A percentile compares a stretch with the other conserved stretches of the same genome.
Conservation (phyloP, 1,139 yeast species). For the Magnusiomyces suaveolens region DNA sequence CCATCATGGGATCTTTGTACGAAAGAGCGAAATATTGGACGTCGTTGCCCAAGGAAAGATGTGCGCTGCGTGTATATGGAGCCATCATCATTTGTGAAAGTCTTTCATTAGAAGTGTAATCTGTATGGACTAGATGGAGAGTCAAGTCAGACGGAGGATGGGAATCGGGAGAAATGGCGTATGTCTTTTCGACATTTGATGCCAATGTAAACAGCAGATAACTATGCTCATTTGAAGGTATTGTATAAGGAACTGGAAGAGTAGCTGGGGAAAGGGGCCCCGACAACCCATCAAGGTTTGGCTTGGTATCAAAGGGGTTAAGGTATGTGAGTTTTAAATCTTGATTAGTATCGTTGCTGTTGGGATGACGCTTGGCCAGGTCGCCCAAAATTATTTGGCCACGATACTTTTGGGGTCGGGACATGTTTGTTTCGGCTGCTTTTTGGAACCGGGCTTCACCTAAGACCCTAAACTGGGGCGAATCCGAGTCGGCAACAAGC, state of each 20-base stretch:
- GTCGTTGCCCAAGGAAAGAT: slow-evolving; percentile 28
- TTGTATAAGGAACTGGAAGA: not conserved
- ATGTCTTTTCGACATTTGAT: slow-evolving; percentile 54
- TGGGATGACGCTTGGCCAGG: slow-evolving; percentile 18
- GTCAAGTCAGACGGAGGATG: slow-evolving; percentile 38
- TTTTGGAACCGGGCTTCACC: slow-evolving; percentile 60
- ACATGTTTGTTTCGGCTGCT: slow-evolving; percentile 54
- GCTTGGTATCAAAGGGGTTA: not conserved
- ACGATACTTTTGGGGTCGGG: slow-evolving; percentile 41
- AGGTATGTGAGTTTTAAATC: slow-evolving; percentile 6
- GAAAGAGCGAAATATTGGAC: not conserved
- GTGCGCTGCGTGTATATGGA: slow-evolving; percentile 52
- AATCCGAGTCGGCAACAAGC: slow-evolving; percentile 69
- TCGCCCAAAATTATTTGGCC: slow-evolving; percentile 32
- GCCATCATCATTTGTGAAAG: slow-evolving; percentile 50
- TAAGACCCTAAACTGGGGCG: slow-evolving; percentile 51
- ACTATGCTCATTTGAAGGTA: slow-evolving; percentile 38
- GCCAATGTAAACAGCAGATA: slow-evolving; percentile 61
- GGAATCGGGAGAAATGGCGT: slow-evolving; percentile 66
- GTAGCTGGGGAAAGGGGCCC: not conserved
- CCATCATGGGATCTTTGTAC: not conserved
- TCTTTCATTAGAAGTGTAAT: slow-evolving; percentile 31
- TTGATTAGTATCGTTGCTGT: slow-evolving; percentile 17
- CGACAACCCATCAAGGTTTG: no score
- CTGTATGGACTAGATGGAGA: slow-evolving; percentile 49